A percentile compares a stretch with the other conserved stretches of the same genome.
These are phyloP conservation scores for Pyrenophora seminiperda DNA, from an alignment of 2,329 filamentous ascomycete species.

Conservation along the genomic window DNA sequence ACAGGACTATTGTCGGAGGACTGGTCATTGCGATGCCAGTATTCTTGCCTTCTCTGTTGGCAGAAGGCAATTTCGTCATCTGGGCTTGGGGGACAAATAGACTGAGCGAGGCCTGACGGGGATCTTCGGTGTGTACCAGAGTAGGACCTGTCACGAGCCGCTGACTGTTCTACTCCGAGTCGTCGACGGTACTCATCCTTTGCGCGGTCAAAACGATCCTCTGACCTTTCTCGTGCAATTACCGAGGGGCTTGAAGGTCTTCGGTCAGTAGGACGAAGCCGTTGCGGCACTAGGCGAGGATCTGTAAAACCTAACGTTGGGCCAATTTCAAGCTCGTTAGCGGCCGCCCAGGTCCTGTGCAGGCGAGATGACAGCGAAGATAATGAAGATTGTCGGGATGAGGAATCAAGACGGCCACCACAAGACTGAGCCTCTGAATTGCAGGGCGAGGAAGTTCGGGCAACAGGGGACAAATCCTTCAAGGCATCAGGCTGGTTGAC, in stretches of 20 bases:
- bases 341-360: slow-evolving; percentile 29
- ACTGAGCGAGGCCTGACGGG: slow-evolving; percentile 37
- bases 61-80: slow-evolving; percentile 48
- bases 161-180: slow-evolving; percentile 39
- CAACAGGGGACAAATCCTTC: slow-evolving; percentile 47
- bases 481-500: slow-evolving; percentile 57
- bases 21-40: slow-evolving; percentile 35
- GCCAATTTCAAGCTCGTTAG: slow-evolving; percentile 33
- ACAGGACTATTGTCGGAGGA: slow-evolving; percentile 52
- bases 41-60: slow-evolving; percentile 38
- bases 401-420: slow-evolving; percentile 28
- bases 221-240: slow-evolving; percentile 30
- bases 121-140: slow-evolving; percentile 33
- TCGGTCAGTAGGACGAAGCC: slow-evolving; percentile 2
- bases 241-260: slow-evolving; percentile 14
- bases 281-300: slow-evolving; percentile 5
- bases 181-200: slow-evolving; percentile 48
- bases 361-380: slow-evolving; percentile 47
- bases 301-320: slow-evolving; percentile 25
- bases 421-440: slow-evolving; percentile 46
- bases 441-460: slow-evolving; percentile 50
- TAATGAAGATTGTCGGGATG: slow-evolving; percentile 48
- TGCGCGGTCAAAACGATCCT: slow-evolving; percentile 44
- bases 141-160: slow-evolving; percentile 32
- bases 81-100: slow-evolving; percentile 55